A percentile compares a stretch with the other conserved stretches of the same genome.
phyloP scores from a whole-genome alignment of 2,329 filamentous ascomycete species.

The Corinectria fuckeliana region DNA sequence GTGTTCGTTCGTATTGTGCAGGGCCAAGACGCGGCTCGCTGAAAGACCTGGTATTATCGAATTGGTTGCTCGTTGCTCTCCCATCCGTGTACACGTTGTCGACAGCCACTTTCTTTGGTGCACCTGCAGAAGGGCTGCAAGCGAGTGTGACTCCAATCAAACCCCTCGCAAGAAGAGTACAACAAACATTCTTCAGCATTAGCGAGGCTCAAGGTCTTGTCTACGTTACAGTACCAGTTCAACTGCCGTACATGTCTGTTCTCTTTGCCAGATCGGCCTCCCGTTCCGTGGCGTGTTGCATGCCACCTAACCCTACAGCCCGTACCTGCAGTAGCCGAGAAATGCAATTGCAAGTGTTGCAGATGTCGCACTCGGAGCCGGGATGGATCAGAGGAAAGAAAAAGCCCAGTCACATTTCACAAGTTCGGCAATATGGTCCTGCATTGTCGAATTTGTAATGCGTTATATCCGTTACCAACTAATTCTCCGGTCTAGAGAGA shows the following conservation, averaged over 20 bases:
- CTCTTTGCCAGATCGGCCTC: slow-evolving; percentile 2
- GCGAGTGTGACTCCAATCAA: slow-evolving; percentile 14
- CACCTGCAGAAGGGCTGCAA: slow-evolving; percentile 4
- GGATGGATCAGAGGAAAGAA: not conserved
- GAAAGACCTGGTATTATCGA: not conserved
- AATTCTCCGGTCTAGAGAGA: not conserved
- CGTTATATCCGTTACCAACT: slow-evolving; percentile 1
- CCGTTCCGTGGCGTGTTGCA: slow-evolving; percentile 13
- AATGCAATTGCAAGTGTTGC: slow-evolving; percentile 2
- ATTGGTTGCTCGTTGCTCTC: not conserved
- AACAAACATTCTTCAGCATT: slow-evolving; percentile 7
- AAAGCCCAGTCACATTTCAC: not conserved
- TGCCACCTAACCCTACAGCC: slow-evolving; percentile 4
- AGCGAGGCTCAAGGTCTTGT: not conserved
- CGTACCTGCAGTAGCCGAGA: slow-evolving; percentile 24
- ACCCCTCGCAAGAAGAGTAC: slow-evolving; percentile 9
- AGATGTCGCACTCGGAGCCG: not conserved
- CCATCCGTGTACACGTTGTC: slow-evolving; percentile 1
- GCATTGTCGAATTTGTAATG: not conserved
- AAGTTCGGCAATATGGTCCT: not conserved
- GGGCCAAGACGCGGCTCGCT: not conserved
- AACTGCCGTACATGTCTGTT: slow-evolving; percentile 9
- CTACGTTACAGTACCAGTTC: not conserved
- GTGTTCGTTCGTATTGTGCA: slow-evolving; percentile 24
- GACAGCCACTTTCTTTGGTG: not conserved